Conservation (phyloP, 441 rosid species). For the Erysimum cheiri region DNA sequence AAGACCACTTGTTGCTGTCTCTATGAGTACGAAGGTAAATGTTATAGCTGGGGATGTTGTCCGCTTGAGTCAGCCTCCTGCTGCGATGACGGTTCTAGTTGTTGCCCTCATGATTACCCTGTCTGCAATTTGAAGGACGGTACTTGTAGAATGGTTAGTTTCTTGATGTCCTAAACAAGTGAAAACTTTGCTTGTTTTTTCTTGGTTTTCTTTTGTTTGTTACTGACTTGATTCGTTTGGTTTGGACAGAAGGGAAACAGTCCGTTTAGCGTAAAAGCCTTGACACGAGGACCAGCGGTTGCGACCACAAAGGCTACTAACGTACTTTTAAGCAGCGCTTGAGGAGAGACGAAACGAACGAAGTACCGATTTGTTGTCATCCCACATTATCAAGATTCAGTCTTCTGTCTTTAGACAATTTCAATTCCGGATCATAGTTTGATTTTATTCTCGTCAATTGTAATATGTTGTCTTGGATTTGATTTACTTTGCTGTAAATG, state of each 20-base stretch:
- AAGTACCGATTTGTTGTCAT: slow-evolving; percentile 3
- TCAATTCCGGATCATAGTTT: slow-evolving; percentile 27
- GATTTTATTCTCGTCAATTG: neutral
- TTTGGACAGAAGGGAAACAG: slow-evolving; percentile 52
- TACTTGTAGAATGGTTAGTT: slow-evolving; percentile 48
- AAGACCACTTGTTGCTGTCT: slow-evolving; percentile 68
- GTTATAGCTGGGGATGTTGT: slow-evolving; percentile 79
- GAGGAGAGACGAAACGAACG: slow-evolving; percentile 29
- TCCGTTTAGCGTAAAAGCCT: slow-evolving; percentile 49
- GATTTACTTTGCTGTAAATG: slow-evolving; percentile 30
- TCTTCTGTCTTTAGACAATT: slow-evolving; percentile 30
- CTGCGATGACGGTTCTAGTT: slow-evolving; percentile 60
- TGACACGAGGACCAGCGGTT: slow-evolving; percentile 53
- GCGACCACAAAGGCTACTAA: slow-evolving; percentile 39
- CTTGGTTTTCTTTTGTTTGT: neutral
- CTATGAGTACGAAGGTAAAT: slow-evolving; percentile 48
- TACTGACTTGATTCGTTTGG: slow-evolving; percentile 12
- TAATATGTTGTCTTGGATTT: slow-evolving; percentile 14
- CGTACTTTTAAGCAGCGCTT: slow-evolving; percentile 39
- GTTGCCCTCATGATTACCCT: slow-evolving; percentile 50
- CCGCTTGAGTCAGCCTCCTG: slow-evolving; percentile 68
- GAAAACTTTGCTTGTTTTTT: no score
- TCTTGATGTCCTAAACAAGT: neutral
- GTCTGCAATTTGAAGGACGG: slow-evolving; percentile 42
- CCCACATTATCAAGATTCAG: slow-evolving; percentile 28